Evolutionary conservation across 73 alveolate genomes (phyloP), one percentile per base, ranked within the genome.

Genomic region (Diophrys appendiculata): DNA sequence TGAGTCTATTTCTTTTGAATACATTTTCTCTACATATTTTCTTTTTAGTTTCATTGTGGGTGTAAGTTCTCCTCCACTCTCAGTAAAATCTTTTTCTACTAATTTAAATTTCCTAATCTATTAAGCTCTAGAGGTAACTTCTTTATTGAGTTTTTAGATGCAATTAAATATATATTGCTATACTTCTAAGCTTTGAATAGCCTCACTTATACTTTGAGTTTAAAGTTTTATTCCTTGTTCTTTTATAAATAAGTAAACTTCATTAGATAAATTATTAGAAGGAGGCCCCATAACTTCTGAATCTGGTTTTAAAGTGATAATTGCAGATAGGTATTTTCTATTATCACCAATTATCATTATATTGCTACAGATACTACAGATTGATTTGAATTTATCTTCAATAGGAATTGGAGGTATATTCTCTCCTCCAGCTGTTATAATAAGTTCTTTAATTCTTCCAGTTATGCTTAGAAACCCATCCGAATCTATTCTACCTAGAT

Each of bases 351-450:
- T 65, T 69, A 90, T 87, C 77, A 90, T 81, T 53, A 74, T 81
- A 67, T 86, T 2, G 26, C 87, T 64, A 0, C 76, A 30, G 1
- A 84, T 65, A 18, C 83, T 82, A 52, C 96, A 90, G 18, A 33
- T 14, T 28, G 68, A 84, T 43, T 81, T 90, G 80, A 90, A 34
- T 30, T 34, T 52, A 54, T 82, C 88, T 35, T 90, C 96, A 33
- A 90, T 90, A 33, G 77, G 77, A 14, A 82, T 76, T 2, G 96
- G 96, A 13, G 96, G 87, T 5, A 90, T 84, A 72, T 90, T 90
- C 68, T 90, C 94, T n/a, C 96, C 96, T 35, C 96, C 96, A 25
- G 92, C 92, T 0, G 94, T 90, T n/a, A 90, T 90, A 75, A 90
- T 90, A 28, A 90, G 8, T 29, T 90, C 96, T 87, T 90, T 90